Conservation (phyloP, 371 early-diverging fungal species). For the Dinochytrium kinnereticum region DNA sequence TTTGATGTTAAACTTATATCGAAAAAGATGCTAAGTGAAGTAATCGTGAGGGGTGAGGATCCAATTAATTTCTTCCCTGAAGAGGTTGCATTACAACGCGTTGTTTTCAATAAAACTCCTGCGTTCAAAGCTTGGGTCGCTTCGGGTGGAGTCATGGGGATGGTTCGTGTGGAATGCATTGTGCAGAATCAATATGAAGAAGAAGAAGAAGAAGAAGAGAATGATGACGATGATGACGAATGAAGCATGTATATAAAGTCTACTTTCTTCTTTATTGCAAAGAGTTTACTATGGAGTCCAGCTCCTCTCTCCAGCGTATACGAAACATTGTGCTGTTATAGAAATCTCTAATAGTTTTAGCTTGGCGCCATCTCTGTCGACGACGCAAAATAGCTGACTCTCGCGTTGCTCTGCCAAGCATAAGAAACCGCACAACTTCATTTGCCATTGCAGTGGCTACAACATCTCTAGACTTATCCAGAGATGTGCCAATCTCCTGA, state of each 20-base stretch:
- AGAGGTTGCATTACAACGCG: constrained; percentile 42
- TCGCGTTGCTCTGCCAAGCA: not conserved
- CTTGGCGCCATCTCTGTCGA: not conserved
- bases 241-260: too few relatives aligned
- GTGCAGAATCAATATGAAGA: not conserved
- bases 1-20: constrained; percentile 2
- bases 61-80: constrained; percentile 26
- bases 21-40: not conserved
- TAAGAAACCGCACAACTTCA: not conserved
- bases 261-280: too few relatives aligned
- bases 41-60: constrained; percentile 15
- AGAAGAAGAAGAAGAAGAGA: too few relatives aligned
- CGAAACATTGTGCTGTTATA: not conserved
- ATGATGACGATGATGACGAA: too few relatives aligned
- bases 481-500: not conserved
- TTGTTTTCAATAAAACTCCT: constrained; percentile 32
- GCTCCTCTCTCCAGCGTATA: not conserved
- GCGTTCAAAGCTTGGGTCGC: constrained; percentile 25
- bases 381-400: not conserved
- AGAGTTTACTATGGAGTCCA: too few relatives aligned
- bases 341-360: not conserved
- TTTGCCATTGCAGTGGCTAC: not conserved
- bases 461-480: not conserved
- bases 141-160: constrained; percentile 40
- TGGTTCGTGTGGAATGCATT: constrained; percentile 40